phyloP scores from a whole-genome alignment of 768 basidiomycete genomes.

The Imleria badia region DNA sequence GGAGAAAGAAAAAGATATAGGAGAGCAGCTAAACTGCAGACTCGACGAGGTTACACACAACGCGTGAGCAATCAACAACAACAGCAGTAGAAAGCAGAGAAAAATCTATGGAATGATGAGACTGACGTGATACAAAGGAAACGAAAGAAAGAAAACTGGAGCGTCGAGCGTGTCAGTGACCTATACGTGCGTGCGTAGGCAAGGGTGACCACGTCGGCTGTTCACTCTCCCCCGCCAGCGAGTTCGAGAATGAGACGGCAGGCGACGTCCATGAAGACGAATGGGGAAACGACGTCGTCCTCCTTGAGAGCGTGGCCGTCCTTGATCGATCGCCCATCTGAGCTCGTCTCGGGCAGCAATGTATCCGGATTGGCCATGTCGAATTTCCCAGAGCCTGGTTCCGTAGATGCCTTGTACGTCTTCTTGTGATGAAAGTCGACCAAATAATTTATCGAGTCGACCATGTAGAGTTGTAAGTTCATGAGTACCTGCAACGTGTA shows the following conservation, averaged over 20 bases:
- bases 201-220: not conserved
- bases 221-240: constrained; percentile 62
- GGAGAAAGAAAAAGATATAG: not conserved
- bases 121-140: constrained; percentile 10
- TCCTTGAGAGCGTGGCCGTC: constrained; percentile 41
- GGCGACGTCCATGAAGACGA: constrained; percentile 96
- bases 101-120: constrained; percentile 14
- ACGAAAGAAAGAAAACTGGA: not conserved
- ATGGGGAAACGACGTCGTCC: constrained; percentile 79
- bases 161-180: not conserved
- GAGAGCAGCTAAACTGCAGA: not conserved
- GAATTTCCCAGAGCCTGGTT: constrained; percentile 67
- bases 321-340: constrained; percentile 59
- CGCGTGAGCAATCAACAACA: constrained; percentile 15
- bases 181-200: not conserved
- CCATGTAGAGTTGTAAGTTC: constrained; percentile 97
- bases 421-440: constrained; percentile 99
- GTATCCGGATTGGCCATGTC: constrained; percentile 50
- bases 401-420: constrained; percentile 75
- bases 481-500: constrained; percentile 69
- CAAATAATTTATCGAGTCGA: constrained; percentile 93
- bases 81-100: constrained; percentile 6
- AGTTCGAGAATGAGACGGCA: constrained; percentile 92
- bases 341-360: constrained; percentile 45
- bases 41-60: constrained; percentile 6